A percentile compares a stretch with the other conserved stretches of the same genome.
phyloP scores from a whole-genome alignment of 208 protist species.

The Leishmania amazonensis region DNA sequence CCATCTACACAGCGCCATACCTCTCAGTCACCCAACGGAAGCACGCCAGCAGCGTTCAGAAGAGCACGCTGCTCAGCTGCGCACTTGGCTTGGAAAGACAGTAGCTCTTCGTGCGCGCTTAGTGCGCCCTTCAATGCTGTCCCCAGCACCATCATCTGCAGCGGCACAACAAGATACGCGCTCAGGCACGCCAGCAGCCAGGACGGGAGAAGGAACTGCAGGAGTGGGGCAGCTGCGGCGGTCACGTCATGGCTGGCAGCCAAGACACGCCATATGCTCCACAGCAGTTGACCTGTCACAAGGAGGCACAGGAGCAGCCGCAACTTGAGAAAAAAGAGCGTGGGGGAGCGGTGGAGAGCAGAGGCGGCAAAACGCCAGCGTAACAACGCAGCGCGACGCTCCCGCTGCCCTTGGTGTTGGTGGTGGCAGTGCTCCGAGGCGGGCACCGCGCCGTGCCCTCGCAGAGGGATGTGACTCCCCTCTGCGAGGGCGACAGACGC shows the following conservation, averaged over 20 bases:
- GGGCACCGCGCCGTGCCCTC: neutral
- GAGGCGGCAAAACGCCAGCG: constrained; percentile 17
- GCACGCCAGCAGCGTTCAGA: constrained; percentile 10
- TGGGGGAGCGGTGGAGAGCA: constrained; percentile 20
- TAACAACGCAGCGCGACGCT: constrained; percentile 12
- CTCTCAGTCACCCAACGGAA: neutral
- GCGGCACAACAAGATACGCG: constrained; percentile 15
- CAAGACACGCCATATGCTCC: constrained; percentile 19
- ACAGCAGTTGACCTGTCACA: constrained; percentile 25
- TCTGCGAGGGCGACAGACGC: neutral
- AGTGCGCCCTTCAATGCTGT: constrained; percentile 26
- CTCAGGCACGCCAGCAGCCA: constrained; percentile 17
- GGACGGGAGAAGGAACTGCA: constrained; percentile 18
- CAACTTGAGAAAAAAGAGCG: constrained; percentile 35
- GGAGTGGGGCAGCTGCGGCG: neutral
- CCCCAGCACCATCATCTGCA: constrained; percentile 19
- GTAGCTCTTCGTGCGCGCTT: constrained; percentile 23
- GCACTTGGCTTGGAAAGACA: constrained; percentile 20
- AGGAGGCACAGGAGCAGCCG: constrained; percentile 36
- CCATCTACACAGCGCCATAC: neutral
- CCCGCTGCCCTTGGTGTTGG: neutral
- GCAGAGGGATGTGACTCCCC: neutral
- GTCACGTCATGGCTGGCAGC: neutral
- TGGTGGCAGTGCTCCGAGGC: neutral
- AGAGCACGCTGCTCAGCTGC: constrained; percentile 29